Base-by-base conservation (phyloP, 2,329 filamentous ascomycete species). In the Penicillium sp. region DNA sequence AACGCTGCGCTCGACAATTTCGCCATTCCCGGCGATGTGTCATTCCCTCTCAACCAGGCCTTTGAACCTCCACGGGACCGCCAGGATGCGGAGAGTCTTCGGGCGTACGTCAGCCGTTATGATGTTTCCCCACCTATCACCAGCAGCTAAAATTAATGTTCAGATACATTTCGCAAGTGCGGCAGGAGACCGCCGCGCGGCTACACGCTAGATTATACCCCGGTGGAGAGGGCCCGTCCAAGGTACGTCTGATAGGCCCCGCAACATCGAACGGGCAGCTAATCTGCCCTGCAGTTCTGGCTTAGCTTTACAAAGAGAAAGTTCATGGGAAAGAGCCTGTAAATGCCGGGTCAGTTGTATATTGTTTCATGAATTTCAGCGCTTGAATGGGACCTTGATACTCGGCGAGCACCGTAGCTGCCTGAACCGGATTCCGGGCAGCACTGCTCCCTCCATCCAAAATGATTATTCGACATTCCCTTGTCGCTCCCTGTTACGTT, bases 291-390 rank as follows among this genome's bases (percentile, higher is more conserved):
- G 74, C 83, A 95, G 85, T 97, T 92, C 90, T 99, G 94, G 94
- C 76, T 99, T 72, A 97, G 94, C 80, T 99, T 96, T 73, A 90
- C 89, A 48, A 97, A 97, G 86, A 87, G 94, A 77, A 96, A 96
- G 84, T 99, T 99, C 71, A 97, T 99, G 94, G 92, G 92, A 72
- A 97, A 97, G 84, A 83, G 84, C 62, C 78, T 94, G 75, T 92
- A 79, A 61, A 65, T 67, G 48, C 27, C 54, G 50, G 28, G 39
- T 22, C 44, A 50, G 40, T 56, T 63, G 54, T 62, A 61, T 56
- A 62, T 61, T 62, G 49, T 60, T 63, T 61, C 50, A 55, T 60
- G 58, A 58, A 60, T 54, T 62, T 60, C 61, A 63, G 61, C 61
- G 61, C 50, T 56, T 57, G 51, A 56, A 62, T 57, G 44, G 51